Conservation (phyloP, 495 filamentous ascomycete genomes). For the Neurospora sp. region DNA sequence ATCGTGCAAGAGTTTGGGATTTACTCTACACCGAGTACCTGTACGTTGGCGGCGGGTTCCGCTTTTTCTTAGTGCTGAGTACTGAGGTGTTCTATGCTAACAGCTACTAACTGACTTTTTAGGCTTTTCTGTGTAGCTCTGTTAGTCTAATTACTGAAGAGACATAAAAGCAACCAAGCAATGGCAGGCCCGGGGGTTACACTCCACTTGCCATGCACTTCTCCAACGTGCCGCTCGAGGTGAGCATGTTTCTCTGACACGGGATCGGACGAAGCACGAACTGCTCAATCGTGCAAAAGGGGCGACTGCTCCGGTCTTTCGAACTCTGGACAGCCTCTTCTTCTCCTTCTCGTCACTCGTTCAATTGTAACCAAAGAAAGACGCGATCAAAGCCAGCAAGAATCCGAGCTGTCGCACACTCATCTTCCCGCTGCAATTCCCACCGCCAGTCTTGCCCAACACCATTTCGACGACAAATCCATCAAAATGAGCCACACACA, state of each 20-base stretch:
- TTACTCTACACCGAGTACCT: neutral
- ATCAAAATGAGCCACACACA: constrained; percentile 7
- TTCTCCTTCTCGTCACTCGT: neutral
- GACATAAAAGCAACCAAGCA: neutral
- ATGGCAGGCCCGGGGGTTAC: neutral
- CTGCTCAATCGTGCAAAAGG: neutral
- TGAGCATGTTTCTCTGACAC: neutral
- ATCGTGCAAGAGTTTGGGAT: neutral
- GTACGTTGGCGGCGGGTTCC: neutral
- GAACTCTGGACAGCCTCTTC: neutral
- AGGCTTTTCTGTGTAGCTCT: neutral
- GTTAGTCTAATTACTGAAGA: neutral
- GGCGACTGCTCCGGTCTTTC: neutral
- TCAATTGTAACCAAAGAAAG: neutral
- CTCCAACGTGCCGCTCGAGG: neutral
- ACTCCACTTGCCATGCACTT: neutral
- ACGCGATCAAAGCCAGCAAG: neutral
- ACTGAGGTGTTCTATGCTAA: neutral
- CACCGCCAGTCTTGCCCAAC: neutral
- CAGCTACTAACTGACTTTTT: neutral
- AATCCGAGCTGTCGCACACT: neutral
- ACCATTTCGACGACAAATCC: neutral
- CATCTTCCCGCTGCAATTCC: neutral
- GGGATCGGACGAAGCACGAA: neutral
- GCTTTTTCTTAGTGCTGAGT: neutral